Conservation (phyloP, 2,329 filamentous ascomycete species). For the Dothidotthia symphoricarpi region DNA sequence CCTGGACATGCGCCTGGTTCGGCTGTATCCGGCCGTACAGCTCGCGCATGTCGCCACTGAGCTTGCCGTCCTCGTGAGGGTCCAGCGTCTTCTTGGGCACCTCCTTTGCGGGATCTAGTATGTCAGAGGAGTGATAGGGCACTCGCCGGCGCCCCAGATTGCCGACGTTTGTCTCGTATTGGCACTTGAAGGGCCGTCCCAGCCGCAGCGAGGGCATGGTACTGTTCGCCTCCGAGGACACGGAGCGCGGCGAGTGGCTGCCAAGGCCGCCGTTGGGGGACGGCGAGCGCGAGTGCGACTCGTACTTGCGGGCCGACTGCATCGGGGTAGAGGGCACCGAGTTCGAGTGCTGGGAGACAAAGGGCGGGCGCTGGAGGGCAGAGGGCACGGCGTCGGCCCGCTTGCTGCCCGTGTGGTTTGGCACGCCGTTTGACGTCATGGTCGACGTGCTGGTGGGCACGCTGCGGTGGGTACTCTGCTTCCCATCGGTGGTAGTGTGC, state of each 20-base stretch:
- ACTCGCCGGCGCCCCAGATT: constrained; percentile 75
- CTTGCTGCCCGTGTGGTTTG: constrained; percentile 29
- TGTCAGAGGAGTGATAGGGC: constrained; percentile 85
- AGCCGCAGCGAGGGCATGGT: constrained; percentile 66
- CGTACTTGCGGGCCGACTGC: constrained; percentile 80
- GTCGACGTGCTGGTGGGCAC: constrained; percentile 39
- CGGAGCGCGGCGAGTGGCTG: constrained; percentile 84
- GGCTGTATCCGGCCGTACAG: constrained; percentile 84
- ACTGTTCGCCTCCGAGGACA: constrained; percentile 83
- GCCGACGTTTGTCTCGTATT: constrained; percentile 83
- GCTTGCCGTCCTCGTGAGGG: constrained; percentile 46
- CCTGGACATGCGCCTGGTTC: constrained; percentile 72
- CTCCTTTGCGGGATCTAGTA: constrained; percentile 69
- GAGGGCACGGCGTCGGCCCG: constrained; percentile 22
- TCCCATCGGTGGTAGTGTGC: constrained; percentile 40
- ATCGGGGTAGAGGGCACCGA: constrained; percentile 93
- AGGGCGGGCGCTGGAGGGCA: constrained; percentile 47
- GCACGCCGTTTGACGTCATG: constrained; percentile 39
- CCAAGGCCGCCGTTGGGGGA: constrained; percentile 71
- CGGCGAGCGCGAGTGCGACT: constrained; percentile 71
- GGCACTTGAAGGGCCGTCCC: constrained; percentile 64
- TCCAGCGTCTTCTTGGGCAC: constrained; percentile 58
- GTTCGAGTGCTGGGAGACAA: constrained; percentile 68
- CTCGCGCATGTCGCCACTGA: constrained; percentile 80
- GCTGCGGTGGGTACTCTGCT: constrained; percentile 30